Conservation (phyloP, 805 yeast species). For the Teunomyces cretensis region DNA sequence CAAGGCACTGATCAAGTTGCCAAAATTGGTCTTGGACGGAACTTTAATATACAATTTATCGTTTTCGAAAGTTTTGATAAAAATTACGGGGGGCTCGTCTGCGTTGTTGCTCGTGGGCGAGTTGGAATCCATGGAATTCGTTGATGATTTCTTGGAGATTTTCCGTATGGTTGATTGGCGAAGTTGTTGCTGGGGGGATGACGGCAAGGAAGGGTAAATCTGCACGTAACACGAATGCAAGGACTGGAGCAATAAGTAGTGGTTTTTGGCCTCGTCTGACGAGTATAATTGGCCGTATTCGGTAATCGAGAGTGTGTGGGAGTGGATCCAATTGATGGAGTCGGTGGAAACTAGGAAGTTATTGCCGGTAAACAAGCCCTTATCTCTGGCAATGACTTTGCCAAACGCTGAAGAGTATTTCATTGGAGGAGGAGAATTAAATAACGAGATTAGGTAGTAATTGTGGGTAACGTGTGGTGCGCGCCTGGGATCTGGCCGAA, state of each 20-base stretch:
- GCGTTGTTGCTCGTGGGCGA: not conserved
- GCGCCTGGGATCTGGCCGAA: too few relatives aligned
- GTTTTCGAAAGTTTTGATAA: slow-evolving; percentile 40
- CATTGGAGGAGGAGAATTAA: slow-evolving; percentile 1
- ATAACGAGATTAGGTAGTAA: not conserved
- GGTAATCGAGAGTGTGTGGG: slow-evolving; percentile 27
- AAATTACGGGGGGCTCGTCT: slow-evolving; percentile 39
- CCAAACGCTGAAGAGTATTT: slow-evolving; percentile 26
- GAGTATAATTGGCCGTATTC: slow-evolving; percentile 35
- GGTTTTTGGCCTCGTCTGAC: slow-evolving; percentile 28
- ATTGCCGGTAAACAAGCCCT: slow-evolving; percentile 33
- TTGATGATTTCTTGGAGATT: slow-evolving; percentile 4
- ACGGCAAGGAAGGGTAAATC: slow-evolving; percentile 26
- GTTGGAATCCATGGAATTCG: not conserved
- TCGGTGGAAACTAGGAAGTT: slow-evolving; percentile 39
- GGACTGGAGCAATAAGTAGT: slow-evolving; percentile 29
- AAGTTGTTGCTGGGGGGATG: slow-evolving; percentile 4
- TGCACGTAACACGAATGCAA: slow-evolving; percentile 43
- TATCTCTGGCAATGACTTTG: slow-evolving; percentile 29
- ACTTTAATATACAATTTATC: slow-evolving; percentile 38
- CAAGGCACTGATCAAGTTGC: slow-evolving; percentile 44
- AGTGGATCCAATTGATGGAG: slow-evolving; percentile 34
- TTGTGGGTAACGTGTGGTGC: not conserved
- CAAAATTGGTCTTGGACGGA: slow-evolving; percentile 37
- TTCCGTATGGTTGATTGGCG: slow-evolving; percentile 8